Evolutionary conservation across 306 rosid genomes (phyloP).

Genomic region (Quercus alba): DNA sequence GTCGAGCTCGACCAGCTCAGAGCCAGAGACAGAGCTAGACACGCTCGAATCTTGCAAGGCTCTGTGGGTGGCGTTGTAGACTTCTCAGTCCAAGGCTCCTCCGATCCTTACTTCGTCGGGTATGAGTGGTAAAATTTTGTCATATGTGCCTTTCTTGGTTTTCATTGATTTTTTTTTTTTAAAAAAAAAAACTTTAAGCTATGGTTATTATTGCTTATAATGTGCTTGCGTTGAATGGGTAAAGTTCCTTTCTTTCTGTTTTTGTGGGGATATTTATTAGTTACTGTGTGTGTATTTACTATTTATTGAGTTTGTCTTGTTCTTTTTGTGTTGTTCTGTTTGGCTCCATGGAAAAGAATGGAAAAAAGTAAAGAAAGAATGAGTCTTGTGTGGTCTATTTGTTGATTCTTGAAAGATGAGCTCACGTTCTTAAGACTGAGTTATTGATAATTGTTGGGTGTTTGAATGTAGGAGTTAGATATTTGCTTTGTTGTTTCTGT

Average conservation of each 20-base stretch:
- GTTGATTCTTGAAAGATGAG: neutral
- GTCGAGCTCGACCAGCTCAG: slow-evolving; percentile 52
- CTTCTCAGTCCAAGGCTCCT: slow-evolving; percentile 74
- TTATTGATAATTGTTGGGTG: slow-evolving; percentile 6
- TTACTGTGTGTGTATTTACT: neutral
- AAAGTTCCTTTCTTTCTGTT: neutral
- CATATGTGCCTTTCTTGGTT: slow-evolving; percentile 9
- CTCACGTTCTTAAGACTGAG: neutral
- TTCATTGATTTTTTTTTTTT: neutral
- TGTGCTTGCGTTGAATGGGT: slow-evolving; percentile 14
- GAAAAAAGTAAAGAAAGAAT: neutral
- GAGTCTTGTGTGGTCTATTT: neutral
- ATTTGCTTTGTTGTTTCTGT: neutral
- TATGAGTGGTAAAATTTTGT: slow-evolving; percentile 40
- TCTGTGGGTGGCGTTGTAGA: slow-evolving; percentile 59
- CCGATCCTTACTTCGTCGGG: slow-evolving; percentile 77
- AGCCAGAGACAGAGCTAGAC: slow-evolving; percentile 70
- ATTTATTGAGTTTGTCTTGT: neutral
- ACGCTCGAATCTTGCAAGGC: slow-evolving; percentile 65
- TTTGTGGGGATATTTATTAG: too few species aligned
- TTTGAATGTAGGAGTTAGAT: too few species aligned
- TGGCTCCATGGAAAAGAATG: slow-evolving; percentile 9
- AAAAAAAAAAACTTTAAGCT: too few species aligned
- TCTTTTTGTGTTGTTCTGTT: neutral
- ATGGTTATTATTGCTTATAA: slow-evolving; percentile 10